Conservation (phyloP, 176 grass and related monocot species). For the Juncus effusus region DNA sequence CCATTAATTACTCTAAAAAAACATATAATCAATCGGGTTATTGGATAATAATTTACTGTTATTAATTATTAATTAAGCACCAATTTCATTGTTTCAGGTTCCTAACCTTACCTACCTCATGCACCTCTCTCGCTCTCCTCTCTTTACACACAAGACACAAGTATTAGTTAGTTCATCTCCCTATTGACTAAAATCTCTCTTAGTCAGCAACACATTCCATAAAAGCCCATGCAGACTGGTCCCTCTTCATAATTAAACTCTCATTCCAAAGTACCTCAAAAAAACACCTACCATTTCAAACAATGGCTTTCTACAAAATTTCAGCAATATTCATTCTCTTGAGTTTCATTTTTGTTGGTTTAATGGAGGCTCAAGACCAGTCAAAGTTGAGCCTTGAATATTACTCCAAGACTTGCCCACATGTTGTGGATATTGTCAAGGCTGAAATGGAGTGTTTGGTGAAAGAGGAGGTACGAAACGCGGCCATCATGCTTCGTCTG, state of each 20-base stretch:
- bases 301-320: slow-evolving; percentile 27
- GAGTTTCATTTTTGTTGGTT: slow-evolving; percentile 24
- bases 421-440: slow-evolving; percentile 57
- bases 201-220: slow-evolving; percentile 15
- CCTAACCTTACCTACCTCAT: slow-evolving; percentile 64
- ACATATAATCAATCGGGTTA: neutral
- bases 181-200: slow-evolving; percentile 45
- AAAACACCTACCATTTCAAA: slow-evolving; percentile 2
- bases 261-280: slow-evolving; percentile 2
- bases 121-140: neutral
- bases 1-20: no score
- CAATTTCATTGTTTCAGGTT: slow-evolving; percentile 31
- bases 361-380: slow-evolving; percentile 44
- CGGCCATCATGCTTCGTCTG: slow-evolving; percentile 73
- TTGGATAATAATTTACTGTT: neutral
- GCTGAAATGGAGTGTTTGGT: slow-evolving; percentile 74
- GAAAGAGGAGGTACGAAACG: slow-evolving; percentile 55
- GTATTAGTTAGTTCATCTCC: slow-evolving; percentile 64
- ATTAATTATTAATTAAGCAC: neutral
- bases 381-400: slow-evolving; percentile 67
- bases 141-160: slow-evolving; percentile 1
- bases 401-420: slow-evolving; percentile 80
- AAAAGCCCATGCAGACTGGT: slow-evolving; percentile 24
- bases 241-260: slow-evolving; percentile 5
- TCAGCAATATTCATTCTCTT: slow-evolving; percentile 22